Evolutionary conservation across 805 yeast species (phyloP), one percentile per base, ranked within the genome.

Genomic region (Candida ascalaphidarum): DNA sequence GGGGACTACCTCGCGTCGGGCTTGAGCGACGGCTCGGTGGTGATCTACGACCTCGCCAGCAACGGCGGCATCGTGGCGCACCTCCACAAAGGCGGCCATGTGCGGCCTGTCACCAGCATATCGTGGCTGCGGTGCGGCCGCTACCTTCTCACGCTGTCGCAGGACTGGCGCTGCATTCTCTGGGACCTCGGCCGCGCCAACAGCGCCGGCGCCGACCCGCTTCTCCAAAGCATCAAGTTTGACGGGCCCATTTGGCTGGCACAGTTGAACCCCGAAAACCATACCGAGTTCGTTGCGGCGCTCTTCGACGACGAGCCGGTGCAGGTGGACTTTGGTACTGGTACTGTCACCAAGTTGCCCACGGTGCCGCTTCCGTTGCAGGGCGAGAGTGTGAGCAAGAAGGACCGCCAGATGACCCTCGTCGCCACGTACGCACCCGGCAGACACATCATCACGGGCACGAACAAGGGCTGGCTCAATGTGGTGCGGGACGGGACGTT

Each of bases 1-100:
- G 96, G 96, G 5, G 95, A 84, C 48, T 88, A 88, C 46, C 52
- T 86, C 4, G 95, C 95, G 1, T 70, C 81, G 2, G 96, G 96
- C 0, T 57, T 78, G 19, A 59, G 70, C 3, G 81, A 80, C 48
- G 96, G 96, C 0, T 60, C 77, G 0, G 71, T 85, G 5, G 63
- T 81, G 13, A 70, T 86, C 10, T 76, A 78, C 39, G 95, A 85
- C 49, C 64, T 73, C 43, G 83, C 79, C 41, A 80, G 92, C 14
- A 57, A 58, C 34, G 74, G 73, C 14, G 50, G 58, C 12, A 69
- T 75, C 2, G 60, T 84, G 5, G 65, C 71, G 3, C 64, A 68
- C 8, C 55, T 81, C 17, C 60, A 68, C 17, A 36, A 42, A 3
- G 51, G 46, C 25, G 77, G 79, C 4, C 96, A 89, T 45, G 66